A percentile compares a stretch with the other conserved stretches of the same genome.
These are phyloP conservation scores for Pseudogymnoascus destructans DNA, from an alignment of 2,329 filamentous ascomycete genomes.

Conservation along the genomic window DNA sequence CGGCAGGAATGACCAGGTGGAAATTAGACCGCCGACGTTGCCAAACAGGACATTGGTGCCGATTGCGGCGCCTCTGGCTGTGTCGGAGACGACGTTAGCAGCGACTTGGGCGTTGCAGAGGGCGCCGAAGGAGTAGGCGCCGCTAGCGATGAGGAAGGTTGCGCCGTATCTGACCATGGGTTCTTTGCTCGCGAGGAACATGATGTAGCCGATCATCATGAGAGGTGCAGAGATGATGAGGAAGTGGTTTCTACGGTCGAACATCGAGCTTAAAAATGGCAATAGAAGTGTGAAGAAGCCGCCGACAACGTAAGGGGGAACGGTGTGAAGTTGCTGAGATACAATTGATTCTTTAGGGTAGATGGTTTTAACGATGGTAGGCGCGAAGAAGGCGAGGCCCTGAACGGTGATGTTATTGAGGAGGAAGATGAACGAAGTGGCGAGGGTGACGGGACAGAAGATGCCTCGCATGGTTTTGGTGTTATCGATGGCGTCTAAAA, in stretches of 20 bases:
- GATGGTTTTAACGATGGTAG: constrained; percentile 53
- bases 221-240: constrained; percentile 47
- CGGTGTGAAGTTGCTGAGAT: constrained; percentile 55
- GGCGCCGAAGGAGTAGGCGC: constrained; percentile 49
- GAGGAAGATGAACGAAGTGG: constrained; percentile 37
- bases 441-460: constrained; percentile 47
- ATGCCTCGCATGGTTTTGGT: constrained; percentile 49
- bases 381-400: constrained; percentile 53
- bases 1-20: constrained; percentile 51
- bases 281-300: constrained; percentile 52
- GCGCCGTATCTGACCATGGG: constrained; percentile 50
- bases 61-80: constrained; percentile 52
- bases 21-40: constrained; percentile 56
- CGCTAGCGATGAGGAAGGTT: constrained; percentile 54
- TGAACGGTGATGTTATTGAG: constrained; percentile 48
- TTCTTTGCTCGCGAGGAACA: constrained; percentile 48
- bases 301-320: constrained; percentile 57
- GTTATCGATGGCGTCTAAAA: constrained; percentile 49
- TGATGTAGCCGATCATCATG: constrained; percentile 56
- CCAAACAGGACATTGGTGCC: constrained; percentile 59
- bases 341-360: constrained; percentile 46
- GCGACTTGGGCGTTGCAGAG: constrained; percentile 55
- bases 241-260: constrained; percentile 47
- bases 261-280: constrained; percentile 47
- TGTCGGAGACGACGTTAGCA: constrained; percentile 60